Evolutionary conservation across 495 filamentous ascomycete species (phyloP).

Genomic region (Penicillium paradoxum): DNA sequence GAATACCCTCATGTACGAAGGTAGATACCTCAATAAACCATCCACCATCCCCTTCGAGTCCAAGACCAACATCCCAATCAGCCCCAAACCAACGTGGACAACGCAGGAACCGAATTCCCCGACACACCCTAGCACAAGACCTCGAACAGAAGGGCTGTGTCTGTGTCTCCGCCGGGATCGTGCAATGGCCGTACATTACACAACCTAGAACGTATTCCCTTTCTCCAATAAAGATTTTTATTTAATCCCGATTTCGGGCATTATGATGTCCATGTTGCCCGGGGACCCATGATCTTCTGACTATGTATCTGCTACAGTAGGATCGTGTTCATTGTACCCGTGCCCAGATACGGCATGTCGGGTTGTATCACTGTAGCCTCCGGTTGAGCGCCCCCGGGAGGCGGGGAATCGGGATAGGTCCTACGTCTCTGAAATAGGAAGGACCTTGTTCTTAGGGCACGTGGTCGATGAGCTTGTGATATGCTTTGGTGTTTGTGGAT

Average conservation of each 20-base stretch:
- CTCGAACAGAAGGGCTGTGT: background rate
- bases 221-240: background rate
- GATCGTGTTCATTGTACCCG: background rate
- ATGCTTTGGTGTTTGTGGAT: background rate
- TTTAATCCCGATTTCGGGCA: too few relatives aligned
- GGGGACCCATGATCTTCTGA: background rate
- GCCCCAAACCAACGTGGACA: background rate
- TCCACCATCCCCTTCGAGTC: background rate
- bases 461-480: background rate
- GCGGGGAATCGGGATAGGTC: background rate
- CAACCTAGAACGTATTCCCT: background rate
- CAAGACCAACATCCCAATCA: background rate
- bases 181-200: background rate
- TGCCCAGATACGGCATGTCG: background rate
- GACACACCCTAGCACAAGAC: too few relatives aligned
- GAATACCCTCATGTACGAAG: too few relatives aligned
- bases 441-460: background rate
- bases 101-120: too few relatives aligned
- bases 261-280: too few relatives aligned
- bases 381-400: background rate
- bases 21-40: background rate
- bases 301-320: background rate
- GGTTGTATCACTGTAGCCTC: background rate
- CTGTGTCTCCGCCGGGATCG: background rate
- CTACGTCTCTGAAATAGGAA: background rate